Evolutionary conservation across 768 basidiomycete genomes (phyloP).

Genomic region (Hypsizygus marmoreus): DNA sequence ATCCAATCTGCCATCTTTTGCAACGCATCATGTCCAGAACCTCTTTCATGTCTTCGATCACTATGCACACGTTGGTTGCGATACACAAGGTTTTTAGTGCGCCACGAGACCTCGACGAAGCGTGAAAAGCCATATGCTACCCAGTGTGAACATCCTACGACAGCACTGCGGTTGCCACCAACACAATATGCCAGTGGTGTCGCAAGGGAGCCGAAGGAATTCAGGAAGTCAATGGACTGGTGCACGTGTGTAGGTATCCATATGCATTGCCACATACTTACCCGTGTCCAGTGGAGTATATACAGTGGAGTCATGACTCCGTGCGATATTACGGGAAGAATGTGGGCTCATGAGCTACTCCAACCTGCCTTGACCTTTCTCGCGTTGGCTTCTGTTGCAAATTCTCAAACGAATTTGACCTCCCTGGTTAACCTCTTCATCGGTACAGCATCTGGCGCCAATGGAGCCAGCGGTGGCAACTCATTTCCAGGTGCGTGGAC

Average conservation of each 20-base stretch:
- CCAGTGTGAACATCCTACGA: too few species aligned
- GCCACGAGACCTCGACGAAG: too few species aligned
- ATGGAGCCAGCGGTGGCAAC: conserved; percentile 49
- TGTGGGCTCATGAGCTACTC: background rate
- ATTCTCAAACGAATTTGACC: conserved; percentile 34
- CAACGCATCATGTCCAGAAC: too few species aligned
- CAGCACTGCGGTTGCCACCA: too few species aligned
- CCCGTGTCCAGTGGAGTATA: background rate
- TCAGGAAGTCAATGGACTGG: too few species aligned
- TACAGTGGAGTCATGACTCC: background rate
- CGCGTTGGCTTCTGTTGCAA: background rate
- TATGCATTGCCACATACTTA: background rate
- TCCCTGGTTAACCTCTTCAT: conserved; percentile 55
- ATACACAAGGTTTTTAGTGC: too few species aligned
- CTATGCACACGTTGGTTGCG: too few species aligned
- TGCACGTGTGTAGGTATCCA: conserved; percentile 3
- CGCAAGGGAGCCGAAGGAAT: too few species aligned
- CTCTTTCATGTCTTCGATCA: too few species aligned
- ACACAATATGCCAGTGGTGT: too few species aligned
- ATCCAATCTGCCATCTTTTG: too few species aligned
- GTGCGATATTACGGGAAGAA: background rate
- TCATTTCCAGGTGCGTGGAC: conserved; percentile 43
- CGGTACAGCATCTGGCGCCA: conserved; percentile 47
- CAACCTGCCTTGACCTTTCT: conserved; percentile 2
- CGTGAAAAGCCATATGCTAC: too few species aligned